phyloP scores from a whole-genome alignment of 768 basidiomycete genomes.

The Astraeus odoratus region DNA sequence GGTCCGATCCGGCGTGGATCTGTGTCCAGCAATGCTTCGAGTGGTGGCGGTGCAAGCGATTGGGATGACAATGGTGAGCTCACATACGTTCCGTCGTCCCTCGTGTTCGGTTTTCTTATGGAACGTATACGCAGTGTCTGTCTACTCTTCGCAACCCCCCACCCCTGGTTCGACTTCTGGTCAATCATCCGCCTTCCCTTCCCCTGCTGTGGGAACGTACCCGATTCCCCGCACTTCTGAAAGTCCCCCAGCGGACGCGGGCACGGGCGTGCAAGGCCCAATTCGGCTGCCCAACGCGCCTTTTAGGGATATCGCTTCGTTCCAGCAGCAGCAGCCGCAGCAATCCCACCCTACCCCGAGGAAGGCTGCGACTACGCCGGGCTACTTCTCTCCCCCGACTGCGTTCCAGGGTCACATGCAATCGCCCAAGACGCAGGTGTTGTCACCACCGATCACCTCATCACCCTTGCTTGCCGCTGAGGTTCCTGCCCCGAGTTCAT shows the following conservation, averaged over 20 bases:
- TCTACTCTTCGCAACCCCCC: slow-evolving; percentile 28
- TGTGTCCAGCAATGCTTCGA: slow-evolving; percentile 50
- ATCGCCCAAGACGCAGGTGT: slow-evolving; percentile 20
- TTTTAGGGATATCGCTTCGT: slow-evolving; percentile 59
- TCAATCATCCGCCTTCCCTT: slow-evolving; percentile 59
- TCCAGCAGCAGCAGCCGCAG: slow-evolving; percentile 28
- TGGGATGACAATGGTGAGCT: slow-evolving; percentile 76
- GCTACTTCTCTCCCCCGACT: slow-evolving; percentile 27
- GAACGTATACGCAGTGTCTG: slow-evolving; percentile 13
- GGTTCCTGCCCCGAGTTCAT: slow-evolving; percentile 12
- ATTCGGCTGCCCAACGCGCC: slow-evolving; percentile 74
- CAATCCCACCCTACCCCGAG: slow-evolving; percentile 20
- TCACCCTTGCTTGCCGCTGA: slow-evolving; percentile 17
- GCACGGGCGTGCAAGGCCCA: slow-evolving; percentile 36
- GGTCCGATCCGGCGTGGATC: slow-evolving; percentile 52
- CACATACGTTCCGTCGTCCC: not conserved
- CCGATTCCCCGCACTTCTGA: slow-evolving; percentile 52
- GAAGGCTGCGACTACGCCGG: slow-evolving; percentile 26
- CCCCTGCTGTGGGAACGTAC: slow-evolving; percentile 53
- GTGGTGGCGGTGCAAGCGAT: slow-evolving; percentile 53
- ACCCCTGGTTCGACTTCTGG: slow-evolving; percentile 45
- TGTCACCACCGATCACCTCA: slow-evolving; percentile 23
- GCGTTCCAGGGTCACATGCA: slow-evolving; percentile 24
- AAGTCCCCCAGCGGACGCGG: slow-evolving; percentile 44
- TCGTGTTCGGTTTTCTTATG: not conserved